phyloP scores from a whole-genome alignment of 2,329 filamentous ascomycete species.

The Talaromyces pinophilus region DNA sequence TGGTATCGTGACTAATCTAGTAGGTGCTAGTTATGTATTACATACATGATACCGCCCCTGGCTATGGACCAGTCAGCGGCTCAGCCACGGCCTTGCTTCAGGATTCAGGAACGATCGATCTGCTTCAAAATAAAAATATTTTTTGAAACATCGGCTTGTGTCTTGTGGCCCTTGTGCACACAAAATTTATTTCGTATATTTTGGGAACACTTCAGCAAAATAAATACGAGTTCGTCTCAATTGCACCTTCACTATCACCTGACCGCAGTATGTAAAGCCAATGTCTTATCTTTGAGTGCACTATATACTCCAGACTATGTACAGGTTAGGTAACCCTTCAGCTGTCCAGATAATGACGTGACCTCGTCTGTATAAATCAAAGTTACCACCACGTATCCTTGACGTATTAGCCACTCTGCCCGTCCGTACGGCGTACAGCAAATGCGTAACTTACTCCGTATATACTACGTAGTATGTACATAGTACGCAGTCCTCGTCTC shows the following conservation, averaged over 20 bases:
- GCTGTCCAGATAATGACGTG: conserved; percentile 8
- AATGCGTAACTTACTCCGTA: too few relatives aligned
- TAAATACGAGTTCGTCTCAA: background rate
- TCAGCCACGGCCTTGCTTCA: conserved; percentile 5
- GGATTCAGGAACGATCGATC: conserved; percentile 7
- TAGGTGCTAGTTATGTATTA: background rate
- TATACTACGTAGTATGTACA: too few relatives aligned
- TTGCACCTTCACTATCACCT: background rate
- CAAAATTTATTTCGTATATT: background rate
- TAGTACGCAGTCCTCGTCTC: too few relatives aligned
- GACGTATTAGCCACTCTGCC: background rate
- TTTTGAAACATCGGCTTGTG: background rate
- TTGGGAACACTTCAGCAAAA: background rate
- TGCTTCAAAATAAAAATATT: background rate
- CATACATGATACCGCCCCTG: background rate
- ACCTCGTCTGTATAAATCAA: background rate
- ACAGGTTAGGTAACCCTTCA: background rate
- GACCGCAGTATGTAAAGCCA: background rate
- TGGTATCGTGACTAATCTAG: background rate
- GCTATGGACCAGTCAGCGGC: background rate
- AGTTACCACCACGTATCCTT: conserved; percentile 1
- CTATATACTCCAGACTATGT: background rate
- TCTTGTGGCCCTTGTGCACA: too few relatives aligned
- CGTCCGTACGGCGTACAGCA: too few relatives aligned
- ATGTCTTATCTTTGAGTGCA: background rate